Base-by-base conservation (phyloP, 75 land plant species). In the Selaginella tamariscina region DNA sequence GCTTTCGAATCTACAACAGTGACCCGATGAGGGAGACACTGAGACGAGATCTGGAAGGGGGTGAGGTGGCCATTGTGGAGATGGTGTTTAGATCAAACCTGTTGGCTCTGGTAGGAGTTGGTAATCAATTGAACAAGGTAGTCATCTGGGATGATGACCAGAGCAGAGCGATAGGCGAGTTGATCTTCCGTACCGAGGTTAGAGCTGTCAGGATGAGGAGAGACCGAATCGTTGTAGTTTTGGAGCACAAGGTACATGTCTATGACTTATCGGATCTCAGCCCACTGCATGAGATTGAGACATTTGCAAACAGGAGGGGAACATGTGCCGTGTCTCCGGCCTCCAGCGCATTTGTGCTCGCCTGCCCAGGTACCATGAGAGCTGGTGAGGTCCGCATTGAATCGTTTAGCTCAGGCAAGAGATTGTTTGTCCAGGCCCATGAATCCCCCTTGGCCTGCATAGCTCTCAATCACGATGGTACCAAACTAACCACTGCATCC, bases 131-230 rank as follows among this genome's bases (percentile, higher is more conserved):
- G 15, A 69, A 69, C 30, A 69, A 69, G 66, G 70, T 69, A 23
- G 55, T 69, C 54, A 69, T 69, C 9, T 69, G 70, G 70, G 70
- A 69, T 22, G 70, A 69, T 23, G 54, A 69, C 31, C 70, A 69
- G 27, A 55, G 8, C 22, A 1, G 70, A 26, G 54, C 62, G 29
- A 69, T 69, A 54, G 70, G 70, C 2, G 70, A 69, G 65, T 60
- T 69, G 18, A 54, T 54, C 9, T 69, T 69, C 27, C 28, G 70
- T 26, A 32, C 62, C 15, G 32, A 55, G 2, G 70, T 69, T 1
- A 39, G 65, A 13, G 27, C 60, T 1, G 70, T 69, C 29, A 55
- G 32, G 27, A 29, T 69, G 2, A 39, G 70, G 20, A 22, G 70
- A 24, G 70, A 69, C 27, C 28, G 62, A 2, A 55, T 69, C 28